phyloP scores from a whole-genome alignment of 2,329 filamentous ascomycete species.

The Byssothecium circinans region DNA sequence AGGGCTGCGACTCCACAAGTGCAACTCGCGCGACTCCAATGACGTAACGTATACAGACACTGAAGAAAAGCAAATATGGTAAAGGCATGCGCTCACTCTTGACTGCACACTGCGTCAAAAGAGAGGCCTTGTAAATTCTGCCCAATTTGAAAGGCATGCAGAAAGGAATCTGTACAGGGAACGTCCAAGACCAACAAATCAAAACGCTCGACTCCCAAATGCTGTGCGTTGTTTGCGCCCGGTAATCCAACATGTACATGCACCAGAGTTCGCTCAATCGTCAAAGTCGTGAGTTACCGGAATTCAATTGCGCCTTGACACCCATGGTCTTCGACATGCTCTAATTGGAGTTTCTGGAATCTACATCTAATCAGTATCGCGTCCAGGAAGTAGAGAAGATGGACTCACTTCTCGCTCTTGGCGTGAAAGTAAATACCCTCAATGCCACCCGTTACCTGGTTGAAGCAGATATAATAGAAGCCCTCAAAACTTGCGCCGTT shows the following conservation, averaged over 20 bases:
- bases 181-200: too few relatives aligned
- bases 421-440: conserved; percentile 97
- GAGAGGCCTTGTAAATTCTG: conserved; percentile 12
- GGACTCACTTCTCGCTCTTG: conserved; percentile 89
- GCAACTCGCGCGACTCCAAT: conserved; percentile 18
- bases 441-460: conserved; percentile 82
- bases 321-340: conserved; percentile 81
- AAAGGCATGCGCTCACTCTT: conserved; percentile 15
- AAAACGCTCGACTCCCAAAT: conserved; percentile 31
- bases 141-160: too few relatives aligned
- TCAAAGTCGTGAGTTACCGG: conserved; percentile 58
- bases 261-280: conserved; percentile 16
- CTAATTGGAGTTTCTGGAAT: conserved; percentile 89
- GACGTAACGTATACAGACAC: not conserved
- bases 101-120: conserved; percentile 33
- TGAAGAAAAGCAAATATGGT: not conserved
- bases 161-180: conserved; percentile 25
- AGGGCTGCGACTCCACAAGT: conserved; percentile 10
- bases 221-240: conserved; percentile 25
- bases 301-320: conserved; percentile 89
- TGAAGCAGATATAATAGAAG: conserved; percentile 99
- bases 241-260: conserved; percentile 14
- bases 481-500: conserved; percentile 95
- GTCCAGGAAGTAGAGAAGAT: not conserved
- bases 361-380: conserved; percentile 50